Evolutionary conservation across 305 asterid genomes (phyloP).

Genomic region (Lippia alba): DNA sequence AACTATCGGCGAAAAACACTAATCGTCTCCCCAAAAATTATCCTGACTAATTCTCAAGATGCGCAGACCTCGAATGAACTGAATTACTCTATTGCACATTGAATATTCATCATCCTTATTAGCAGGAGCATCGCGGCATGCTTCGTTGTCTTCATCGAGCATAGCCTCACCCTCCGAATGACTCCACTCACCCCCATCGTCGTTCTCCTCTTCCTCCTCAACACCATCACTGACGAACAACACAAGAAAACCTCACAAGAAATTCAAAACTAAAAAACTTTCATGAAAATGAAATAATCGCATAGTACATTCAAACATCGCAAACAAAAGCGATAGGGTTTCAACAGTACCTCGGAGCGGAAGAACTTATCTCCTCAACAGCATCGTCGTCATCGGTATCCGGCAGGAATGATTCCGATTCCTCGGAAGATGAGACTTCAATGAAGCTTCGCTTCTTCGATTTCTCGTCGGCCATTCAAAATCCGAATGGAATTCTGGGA

Average conservation of each 20-base stretch:
- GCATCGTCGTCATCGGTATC: slow-evolving; percentile 34
- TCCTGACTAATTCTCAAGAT: not conserved
- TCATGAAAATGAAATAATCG: not conserved
- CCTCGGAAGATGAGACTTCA: slow-evolving; percentile 54
- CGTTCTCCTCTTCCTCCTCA: not conserved
- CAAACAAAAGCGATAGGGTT: not conserved
- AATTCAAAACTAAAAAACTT: slow-evolving; percentile 8
- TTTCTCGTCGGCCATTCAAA: slow-evolving; percentile 27
- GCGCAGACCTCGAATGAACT: slow-evolving; percentile 54
- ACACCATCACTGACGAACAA: slow-evolving; percentile 19
- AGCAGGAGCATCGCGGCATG: slow-evolving; percentile 21
- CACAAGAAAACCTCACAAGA: not conserved
- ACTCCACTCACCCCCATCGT: slow-evolving; percentile 32
- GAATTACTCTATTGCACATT: slow-evolving; percentile 42
- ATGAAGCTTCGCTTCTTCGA: slow-evolving; percentile 37
- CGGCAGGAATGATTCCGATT: slow-evolving; percentile 39
- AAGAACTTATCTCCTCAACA: slow-evolving; percentile 40
- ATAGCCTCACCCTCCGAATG: slow-evolving; percentile 27
- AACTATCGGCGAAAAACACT: not conserved
- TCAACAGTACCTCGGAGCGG: slow-evolving; percentile 45
- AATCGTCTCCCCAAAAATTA: not conserved
- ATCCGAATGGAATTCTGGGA: not conserved
- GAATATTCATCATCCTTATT: slow-evolving; percentile 46
- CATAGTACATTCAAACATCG: slow-evolving; percentile 5
- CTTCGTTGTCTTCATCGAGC: slow-evolving; percentile 35